A percentile compares a stretch with the other conserved stretches of the same genome.
phyloP scores from a whole-genome alignment of 106 monocot genomes.

The Phalaenopsis equestris region DNA sequence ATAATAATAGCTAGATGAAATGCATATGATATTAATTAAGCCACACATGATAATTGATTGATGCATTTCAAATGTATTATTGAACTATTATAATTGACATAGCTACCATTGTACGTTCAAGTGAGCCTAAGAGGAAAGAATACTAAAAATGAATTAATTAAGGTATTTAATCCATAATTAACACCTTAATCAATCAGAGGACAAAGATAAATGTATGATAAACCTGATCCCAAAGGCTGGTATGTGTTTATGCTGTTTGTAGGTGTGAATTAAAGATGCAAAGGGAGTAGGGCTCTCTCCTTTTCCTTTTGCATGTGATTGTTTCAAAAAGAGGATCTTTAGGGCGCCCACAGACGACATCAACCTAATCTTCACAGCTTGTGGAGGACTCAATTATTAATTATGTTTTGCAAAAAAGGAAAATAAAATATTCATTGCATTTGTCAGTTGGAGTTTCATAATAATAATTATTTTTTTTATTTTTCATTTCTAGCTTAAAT shows the following conservation, averaged over 20 bases:
- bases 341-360: background rate
- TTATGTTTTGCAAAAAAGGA: background rate
- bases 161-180: no score
- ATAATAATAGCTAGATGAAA: no score
- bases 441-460: background rate
- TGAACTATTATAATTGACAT: no score
- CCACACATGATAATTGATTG: no score
- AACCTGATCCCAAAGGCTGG: background rate
- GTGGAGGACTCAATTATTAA: background rate
- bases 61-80: no score
- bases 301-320: conserved; percentile 2
- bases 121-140: no score
- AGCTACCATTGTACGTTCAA: no score
- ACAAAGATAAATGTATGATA: background rate
- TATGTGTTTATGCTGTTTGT: background rate
- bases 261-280: background rate
- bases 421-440: background rate
- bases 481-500: background rate
- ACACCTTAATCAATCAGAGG: no score
- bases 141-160: no score
- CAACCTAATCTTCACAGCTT: background rate
- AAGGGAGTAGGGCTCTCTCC: background rate
- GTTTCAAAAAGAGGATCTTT: conserved; percentile 5
- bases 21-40: no score
- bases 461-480: background rate